Percentiles rank a stretch among this genome's conserved stretches.
Conservation (phyloP, 1,284 basidiomycete genomes). For the Butyriboletus appendiculatus region DNA sequence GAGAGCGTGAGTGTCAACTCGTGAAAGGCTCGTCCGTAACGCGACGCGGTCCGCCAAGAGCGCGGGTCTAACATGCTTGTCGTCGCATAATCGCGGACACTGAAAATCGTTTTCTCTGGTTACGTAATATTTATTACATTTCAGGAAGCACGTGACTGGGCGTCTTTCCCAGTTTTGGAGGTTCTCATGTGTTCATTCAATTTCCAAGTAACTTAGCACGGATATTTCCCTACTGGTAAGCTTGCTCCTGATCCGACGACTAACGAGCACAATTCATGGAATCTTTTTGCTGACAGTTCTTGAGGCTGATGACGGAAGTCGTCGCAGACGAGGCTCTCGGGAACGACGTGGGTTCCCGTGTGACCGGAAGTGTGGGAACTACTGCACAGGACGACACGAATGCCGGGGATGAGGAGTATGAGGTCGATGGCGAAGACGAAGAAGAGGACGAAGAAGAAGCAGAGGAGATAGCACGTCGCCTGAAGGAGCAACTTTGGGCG, state of each 20-base stretch:
- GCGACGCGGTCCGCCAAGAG: neutral
- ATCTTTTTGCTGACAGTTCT: slow-evolving; percentile 5
- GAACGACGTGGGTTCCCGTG: slow-evolving; percentile 4
- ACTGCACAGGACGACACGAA: slow-evolving; percentile 35
- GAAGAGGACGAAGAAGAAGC: slow-evolving; percentile 71
- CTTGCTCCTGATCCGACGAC: slow-evolving; percentile 4
- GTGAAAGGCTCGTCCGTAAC: neutral
- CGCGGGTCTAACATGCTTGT: neutral
- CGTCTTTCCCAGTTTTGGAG: slow-evolving; percentile 13
- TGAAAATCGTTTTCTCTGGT: slow-evolving; percentile 2
- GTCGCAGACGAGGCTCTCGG: slow-evolving; percentile 6
- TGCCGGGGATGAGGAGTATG: slow-evolving; percentile 43
- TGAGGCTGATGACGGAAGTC: slow-evolving; percentile 16
- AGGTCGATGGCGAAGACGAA: slow-evolving; percentile 54
- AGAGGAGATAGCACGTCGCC: slow-evolving; percentile 64
- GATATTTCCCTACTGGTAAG: slow-evolving; percentile 15
- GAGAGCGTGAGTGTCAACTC: neutral
- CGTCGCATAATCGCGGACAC: slow-evolving; percentile 22
- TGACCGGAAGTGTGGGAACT: slow-evolving; percentile 3
- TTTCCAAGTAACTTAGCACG: neutral
- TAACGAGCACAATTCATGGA: slow-evolving; percentile 12
- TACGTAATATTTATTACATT: slow-evolving; percentile 10
- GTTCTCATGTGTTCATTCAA: neutral
- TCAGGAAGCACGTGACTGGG: slow-evolving; percentile 19
- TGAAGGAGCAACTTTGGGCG: slow-evolving; percentile 71